phyloP scores from a whole-genome alignment of 1,139 yeast genomes.

The Sugiyamaella neomexicana region DNA sequence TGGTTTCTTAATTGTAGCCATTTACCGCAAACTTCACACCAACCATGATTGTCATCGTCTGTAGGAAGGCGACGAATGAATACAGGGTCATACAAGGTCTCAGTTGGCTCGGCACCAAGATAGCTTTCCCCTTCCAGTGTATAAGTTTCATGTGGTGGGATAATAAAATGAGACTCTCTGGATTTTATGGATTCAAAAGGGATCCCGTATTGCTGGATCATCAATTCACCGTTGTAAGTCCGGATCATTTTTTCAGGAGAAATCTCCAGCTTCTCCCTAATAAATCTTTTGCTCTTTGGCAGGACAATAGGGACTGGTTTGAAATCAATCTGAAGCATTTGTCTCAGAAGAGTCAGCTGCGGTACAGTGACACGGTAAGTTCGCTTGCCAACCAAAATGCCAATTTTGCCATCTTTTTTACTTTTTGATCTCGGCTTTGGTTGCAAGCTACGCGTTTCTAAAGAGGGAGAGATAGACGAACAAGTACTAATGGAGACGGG shows the following conservation, averaged over 20 bases:
- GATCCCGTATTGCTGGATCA: conserved; percentile 23
- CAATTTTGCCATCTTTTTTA: conserved; percentile 15
- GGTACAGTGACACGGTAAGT: conserved; percentile 12
- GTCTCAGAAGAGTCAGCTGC: conserved; percentile 12
- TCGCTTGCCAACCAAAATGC: conserved; percentile 16
- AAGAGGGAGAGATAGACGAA: conserved; percentile 4
- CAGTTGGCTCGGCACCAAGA: conserved; percentile 28
- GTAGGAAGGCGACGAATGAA: conserved; percentile 25
- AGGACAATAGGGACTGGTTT: conserved; percentile 5
- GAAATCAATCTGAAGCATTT: conserved; percentile 14
- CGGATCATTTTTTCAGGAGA: conserved; percentile 9
- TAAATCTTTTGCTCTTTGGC: conserved; percentile 13
- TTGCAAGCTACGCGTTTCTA: neutral
- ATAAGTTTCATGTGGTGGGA: conserved; percentile 23
- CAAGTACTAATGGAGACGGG: neutral
- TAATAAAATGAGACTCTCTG: conserved; percentile 14
- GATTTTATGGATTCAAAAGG: conserved; percentile 24
- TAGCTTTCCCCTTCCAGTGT: conserved; percentile 25
- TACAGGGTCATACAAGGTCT: conserved; percentile 27
- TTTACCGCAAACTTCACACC: conserved; percentile 29
- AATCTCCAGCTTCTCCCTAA: conserved; percentile 10
- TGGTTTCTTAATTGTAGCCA: conserved; percentile 29
- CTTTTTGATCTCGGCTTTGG: neutral
- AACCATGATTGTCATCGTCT: conserved; percentile 29
- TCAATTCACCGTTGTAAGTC: conserved; percentile 14